Evolutionary conservation across 2,329 filamentous ascomycete genomes (phyloP), one percentile per base, ranked within the genome.

Genomic region (Cladophialophora psammophila): DNA sequence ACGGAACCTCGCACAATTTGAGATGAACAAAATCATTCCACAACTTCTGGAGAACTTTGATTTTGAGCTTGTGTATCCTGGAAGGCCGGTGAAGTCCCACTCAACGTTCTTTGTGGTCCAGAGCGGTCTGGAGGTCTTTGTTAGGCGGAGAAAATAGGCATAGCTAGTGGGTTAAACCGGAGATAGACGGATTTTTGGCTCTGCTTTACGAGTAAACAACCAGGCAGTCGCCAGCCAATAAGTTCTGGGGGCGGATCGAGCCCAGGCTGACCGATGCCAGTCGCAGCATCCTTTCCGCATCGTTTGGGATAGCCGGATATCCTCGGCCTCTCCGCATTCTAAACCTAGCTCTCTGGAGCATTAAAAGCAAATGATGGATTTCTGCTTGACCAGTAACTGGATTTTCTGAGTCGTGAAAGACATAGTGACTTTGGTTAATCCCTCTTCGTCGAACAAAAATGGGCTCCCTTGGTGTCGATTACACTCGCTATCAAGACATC

Each of bases 61-160:
- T 55, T 83, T 88, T 69, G 78, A 84, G 73, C 77, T 87, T 34
- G 80, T 82, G 15, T 77, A 84, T 66, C 84, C 84, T 0, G 79
- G 80, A 9, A 78, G 81, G 50, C 80, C 83, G 59, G 77, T 87
- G 71, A 80, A 80, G 69, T 84, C 84, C n/a, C 81, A 84, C 62
- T 82, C 85, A 20, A 86, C 84, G 1, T 88, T 87, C 75, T 88
- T 88, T 71, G 85, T 88, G 9, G 85, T 87, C 6, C 86, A 88
- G 74, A 79, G 83, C 48, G 86, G 86, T 0, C 73, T 88, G 66
- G 80, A 86, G 48, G 85, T 84, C 63, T 78, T 79, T 69, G 77
- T 72, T 18, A 45, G 75, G 70, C 79, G 60, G 58, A 53, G 62
- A 63, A 60, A 52, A 52, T 20, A 20, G 34, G 1, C 20, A 5